Evolutionary conservation across 2,329 filamentous ascomycete species (phyloP), one percentile per base, ranked within the genome.

Genomic region (Bipolaris cookei): DNA sequence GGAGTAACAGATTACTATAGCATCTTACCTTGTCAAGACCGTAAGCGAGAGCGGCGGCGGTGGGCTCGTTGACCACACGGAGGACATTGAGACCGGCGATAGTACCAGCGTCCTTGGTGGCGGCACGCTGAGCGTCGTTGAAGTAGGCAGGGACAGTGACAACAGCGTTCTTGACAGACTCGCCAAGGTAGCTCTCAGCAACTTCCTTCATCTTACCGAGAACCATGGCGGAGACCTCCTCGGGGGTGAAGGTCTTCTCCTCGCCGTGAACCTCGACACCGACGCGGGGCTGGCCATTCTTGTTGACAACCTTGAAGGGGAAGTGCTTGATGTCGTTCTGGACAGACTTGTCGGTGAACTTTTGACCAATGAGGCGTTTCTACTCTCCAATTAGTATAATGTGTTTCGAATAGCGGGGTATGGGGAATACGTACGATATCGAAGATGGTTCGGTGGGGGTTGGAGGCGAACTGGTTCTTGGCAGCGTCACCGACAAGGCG

Each of bases 301-400:
- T 93, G 84, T 90, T 86, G 75, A 92, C 77, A 61, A 99, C 90
- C 83, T 91, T 92, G 90, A 94, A 99, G 74, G 95, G 94, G 86
- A 97, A 97, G 85, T 97, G 91, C 90, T 99, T 98, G 77, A 95
- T 86, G 77, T 99, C 95, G 76, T 83, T 85, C 83, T 97, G 93
- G 67, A 97, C 89, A 65, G 96, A 91, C 83, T 77, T 77, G 62
- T 78, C 80, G 68, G 73, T 76, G 72, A 76, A 83, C 74, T 82
- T 83, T 66, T 80, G 78, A 37, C 81, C 81, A 64, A 83, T 83
- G 56, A 83, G 72, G 72, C 81, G 79, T 78, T 83, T 83, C 77
- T 75, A 50, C 39, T 74, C 73, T 55, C 72, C 67, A 46, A 64
- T 75, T 51, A 75, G 70, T 60, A 62, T 62, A 34, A 28, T 8